Conservation (phyloP, 2,329 filamentous ascomycete genomes). For the Amauroascus verrucosus region DNA sequence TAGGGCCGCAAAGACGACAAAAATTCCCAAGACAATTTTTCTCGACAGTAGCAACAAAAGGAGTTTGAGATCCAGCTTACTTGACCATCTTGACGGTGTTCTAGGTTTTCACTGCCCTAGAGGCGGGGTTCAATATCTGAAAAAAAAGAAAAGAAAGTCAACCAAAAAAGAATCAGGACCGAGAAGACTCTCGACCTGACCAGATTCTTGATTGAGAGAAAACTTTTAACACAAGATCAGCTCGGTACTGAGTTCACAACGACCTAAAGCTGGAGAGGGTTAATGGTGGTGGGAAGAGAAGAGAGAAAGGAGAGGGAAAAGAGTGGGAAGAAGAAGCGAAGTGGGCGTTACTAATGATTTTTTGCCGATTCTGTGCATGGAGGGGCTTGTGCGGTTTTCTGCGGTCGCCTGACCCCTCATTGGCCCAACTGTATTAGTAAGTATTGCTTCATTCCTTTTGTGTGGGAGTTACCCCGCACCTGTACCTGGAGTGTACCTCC, state of each 20-base stretch:
- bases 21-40: neutral
- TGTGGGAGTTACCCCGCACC: constrained; percentile 5
- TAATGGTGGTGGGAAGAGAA: constrained; percentile 17
- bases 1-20: constrained; percentile 9
- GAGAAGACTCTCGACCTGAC: constrained; percentile 37
- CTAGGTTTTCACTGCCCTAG: constrained; percentile 29
- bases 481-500: constrained; percentile 1
- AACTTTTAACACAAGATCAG: constrained; percentile 19
- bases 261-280: constrained; percentile 21
- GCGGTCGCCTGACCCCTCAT: neutral
- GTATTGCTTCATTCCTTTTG: constrained; percentile 3
- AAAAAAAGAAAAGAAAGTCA: constrained; percentile 28
- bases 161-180: constrained; percentile 31
- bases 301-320: neutral
- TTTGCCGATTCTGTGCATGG: constrained; percentile 19
- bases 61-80: constrained; percentile 52
- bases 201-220: constrained; percentile 8
- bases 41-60: constrained; percentile 12
- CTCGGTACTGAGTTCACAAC: constrained; percentile 16
- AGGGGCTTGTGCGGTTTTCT: constrained; percentile 18
- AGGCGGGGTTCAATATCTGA: constrained; percentile 29
- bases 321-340: constrained; percentile 15
- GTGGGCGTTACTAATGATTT: constrained; percentile 23
- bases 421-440: constrained; percentile 7
- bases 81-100: constrained; percentile 97